phyloP scores from a whole-genome alignment of 305 asterid genomes.

The Rubia balearica region DNA sequence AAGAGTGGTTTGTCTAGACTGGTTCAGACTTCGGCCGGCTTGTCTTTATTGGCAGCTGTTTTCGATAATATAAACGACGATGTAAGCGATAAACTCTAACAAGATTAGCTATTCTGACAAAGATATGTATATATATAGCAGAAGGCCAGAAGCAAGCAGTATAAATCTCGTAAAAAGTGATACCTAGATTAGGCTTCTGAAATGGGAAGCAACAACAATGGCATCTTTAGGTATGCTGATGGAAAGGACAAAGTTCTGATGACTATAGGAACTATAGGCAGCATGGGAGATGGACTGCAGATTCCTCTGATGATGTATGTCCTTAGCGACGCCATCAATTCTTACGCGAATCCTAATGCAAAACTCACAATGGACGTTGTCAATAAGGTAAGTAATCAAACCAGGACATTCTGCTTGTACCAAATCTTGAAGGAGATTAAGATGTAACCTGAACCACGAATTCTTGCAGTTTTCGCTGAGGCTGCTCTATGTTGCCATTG shows the following conservation, averaged over 20 bases:
- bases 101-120: background rate
- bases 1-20: background rate
- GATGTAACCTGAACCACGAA: background rate
- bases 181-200: background rate
- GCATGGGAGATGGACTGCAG: constrained; percentile 87
- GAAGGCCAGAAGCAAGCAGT: background rate
- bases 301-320: constrained; percentile 76
- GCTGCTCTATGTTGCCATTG: constrained; percentile 73
- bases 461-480: constrained; percentile 53
- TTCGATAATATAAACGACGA: constrained; percentile 12
- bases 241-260: constrained; percentile 52
- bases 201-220: constrained; percentile 44
- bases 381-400: constrained; percentile 40
- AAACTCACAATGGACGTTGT: constrained; percentile 33
- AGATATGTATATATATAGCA: background rate
- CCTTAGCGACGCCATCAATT: constrained; percentile 63
- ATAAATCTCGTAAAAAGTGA: constrained; percentile 1
- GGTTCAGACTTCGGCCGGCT: constrained; percentile 32
- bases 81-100: constrained; percentile 32
- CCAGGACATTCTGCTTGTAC: background rate
- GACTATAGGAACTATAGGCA: constrained; percentile 64
- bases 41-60: constrained; percentile 6
- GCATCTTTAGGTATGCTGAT: constrained; percentile 76
- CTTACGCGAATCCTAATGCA: constrained; percentile 37
- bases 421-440: background rate